Conservation (phyloP, 2,329 filamentous ascomycete genomes). For the Cordyceps militaris region DNA sequence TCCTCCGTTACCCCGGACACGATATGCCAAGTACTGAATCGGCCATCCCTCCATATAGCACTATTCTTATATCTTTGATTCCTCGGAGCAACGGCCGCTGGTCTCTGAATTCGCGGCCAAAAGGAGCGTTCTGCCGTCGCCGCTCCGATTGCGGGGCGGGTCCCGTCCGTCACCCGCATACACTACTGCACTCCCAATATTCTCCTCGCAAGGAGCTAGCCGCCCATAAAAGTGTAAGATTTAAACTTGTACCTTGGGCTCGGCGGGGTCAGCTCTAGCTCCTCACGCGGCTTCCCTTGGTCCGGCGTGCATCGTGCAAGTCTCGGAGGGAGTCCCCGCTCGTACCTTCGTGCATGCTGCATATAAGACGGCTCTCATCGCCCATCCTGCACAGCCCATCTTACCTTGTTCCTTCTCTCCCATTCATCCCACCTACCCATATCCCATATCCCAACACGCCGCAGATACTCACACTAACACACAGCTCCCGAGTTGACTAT, state of each 20-base stretch:
- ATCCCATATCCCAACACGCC: not conserved
- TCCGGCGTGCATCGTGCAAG: not conserved
- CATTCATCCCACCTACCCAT: not conserved
- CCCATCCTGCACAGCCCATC: too few relatives aligned
- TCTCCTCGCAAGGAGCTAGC: not conserved
- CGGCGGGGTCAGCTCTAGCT: not conserved
- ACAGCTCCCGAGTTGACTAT: not conserved
- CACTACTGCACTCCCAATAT: not conserved
- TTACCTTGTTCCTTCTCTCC: not conserved
- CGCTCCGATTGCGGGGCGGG: constrained; percentile 7
- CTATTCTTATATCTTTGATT: too few relatives aligned
- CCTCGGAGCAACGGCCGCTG: too few relatives aligned
- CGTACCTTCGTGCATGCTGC: not conserved
- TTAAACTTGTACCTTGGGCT: not conserved
- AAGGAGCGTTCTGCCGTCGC: not conserved
- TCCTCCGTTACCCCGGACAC: too few relatives aligned
- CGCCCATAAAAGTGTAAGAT: not conserved
- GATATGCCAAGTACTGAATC: too few relatives aligned
- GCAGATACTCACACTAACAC: not conserved
- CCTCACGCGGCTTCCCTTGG: not conserved
- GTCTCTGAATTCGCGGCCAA: too few relatives aligned
- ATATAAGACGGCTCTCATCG: not conserved
- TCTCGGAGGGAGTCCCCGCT: not conserved
- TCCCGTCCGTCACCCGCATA: not conserved
- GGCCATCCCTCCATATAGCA: too few relatives aligned